Conservation (phyloP, 2,329 filamentous ascomycete species). For the Exophiala sp. region DNA sequence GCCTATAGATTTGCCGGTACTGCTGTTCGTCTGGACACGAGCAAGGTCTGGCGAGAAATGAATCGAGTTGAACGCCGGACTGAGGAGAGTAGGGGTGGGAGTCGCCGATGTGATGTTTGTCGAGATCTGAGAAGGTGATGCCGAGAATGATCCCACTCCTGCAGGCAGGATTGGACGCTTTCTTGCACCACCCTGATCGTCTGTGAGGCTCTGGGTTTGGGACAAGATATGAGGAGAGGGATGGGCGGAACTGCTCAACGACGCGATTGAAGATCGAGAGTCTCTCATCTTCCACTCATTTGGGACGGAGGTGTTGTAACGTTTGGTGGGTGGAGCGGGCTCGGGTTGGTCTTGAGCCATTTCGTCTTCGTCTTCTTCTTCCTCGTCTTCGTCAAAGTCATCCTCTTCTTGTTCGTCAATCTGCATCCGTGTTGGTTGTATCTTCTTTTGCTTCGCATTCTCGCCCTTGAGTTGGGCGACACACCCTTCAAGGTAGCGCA, state of each 20-base stretch:
- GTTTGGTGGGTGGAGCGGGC: constrained; percentile 3
- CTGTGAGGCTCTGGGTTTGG: constrained; percentile 13
- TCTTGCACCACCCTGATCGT: constrained; percentile 10
- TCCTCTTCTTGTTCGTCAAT: constrained; percentile 8
- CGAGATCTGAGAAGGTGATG: constrained; percentile 35
- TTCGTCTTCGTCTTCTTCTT: constrained; percentile 8
- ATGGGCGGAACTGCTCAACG: constrained; percentile 17
- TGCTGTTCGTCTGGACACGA: constrained; percentile 19
- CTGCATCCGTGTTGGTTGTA: background rate
- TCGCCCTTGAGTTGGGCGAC: constrained; percentile 67
- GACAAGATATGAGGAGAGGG: constrained; percentile 15
- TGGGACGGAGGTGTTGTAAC: background rate
- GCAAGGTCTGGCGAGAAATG: constrained; percentile 22
- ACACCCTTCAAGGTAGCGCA: constrained; percentile 89
- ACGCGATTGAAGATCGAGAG: constrained; percentile 15
- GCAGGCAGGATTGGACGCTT: constrained; percentile 25
- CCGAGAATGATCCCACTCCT: constrained; percentile 34
- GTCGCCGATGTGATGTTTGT: constrained; percentile 29
- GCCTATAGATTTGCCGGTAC: constrained; percentile 4
- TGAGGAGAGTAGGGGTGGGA: constrained; percentile 23
- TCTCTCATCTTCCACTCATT: constrained; percentile 21
- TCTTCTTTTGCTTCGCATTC: constrained; percentile 13
- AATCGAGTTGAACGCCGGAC: constrained; percentile 29
- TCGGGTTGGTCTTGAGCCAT: constrained; percentile 1
- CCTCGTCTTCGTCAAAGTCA: constrained; percentile 5